Evolutionary conservation across 2,329 filamentous ascomycete species (phyloP), one percentile per base, ranked within the genome.

Genomic region (Pyrenochaeta sp.): DNA sequence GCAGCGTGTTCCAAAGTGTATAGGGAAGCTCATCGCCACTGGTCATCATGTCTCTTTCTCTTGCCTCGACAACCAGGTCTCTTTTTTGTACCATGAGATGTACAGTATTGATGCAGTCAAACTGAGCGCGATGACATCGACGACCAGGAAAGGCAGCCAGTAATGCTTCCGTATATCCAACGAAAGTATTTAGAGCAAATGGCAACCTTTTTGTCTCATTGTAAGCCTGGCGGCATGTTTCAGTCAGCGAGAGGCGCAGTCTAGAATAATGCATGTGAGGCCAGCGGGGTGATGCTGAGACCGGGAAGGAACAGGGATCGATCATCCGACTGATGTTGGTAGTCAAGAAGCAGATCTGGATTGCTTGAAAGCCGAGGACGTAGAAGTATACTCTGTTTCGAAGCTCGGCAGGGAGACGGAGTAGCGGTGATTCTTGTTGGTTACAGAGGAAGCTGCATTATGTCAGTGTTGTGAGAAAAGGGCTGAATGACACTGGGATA

Each of bases 381-480:
- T 32, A 45, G 36, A n/a, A 20, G 43, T 41, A 59, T 21, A 59
- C 49, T 27, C 9, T 29, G 30, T 40, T 59, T 10, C 59, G 44
- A 10, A 61, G 27, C 35, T 61, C 53, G n/a, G 37, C 52, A 17
- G 56, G 56, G 4, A 61, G 39, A n/a, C 53, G 48, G 21, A 60
- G 56, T 12, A 56, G 23, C 1, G 56, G 59, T 7, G 57, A 60
- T 7, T 49, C 5, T 18, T 29, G 42, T n/a, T 47, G 49, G 27
- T 36, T 56, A 37, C 32, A 18, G 12, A 15, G 10, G 35, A 11
- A 37, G 15, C 35, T 37, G 35, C n/a, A 7, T 4, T 5, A 4
- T 2, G 9, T 37, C 9, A 37, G 35, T 37, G 17, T 36, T 12
- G 7, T 21, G 17, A 37, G 3, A 3, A 20, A 4, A 20, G 15